A percentile compares a stretch with the other conserved stretches of the same genome.
Evolutionary conservation across 495 filamentous ascomycete genomes (phyloP).

Genomic region (Cercophora samala): DNA sequence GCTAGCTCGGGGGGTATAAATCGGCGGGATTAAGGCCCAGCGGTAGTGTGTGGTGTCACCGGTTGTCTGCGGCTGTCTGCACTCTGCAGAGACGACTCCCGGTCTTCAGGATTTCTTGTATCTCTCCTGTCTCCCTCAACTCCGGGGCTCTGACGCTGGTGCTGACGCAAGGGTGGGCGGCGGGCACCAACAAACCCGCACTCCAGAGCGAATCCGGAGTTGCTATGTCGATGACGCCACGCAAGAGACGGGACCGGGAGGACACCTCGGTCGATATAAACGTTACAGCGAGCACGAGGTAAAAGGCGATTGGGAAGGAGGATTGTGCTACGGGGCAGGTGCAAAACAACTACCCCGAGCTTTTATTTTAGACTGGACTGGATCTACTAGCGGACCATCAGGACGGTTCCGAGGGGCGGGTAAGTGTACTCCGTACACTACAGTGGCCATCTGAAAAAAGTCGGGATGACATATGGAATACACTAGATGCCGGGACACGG

Average conservation of each 20-base stretch:
- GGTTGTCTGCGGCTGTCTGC: neutral
- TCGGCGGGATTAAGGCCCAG: conserved; percentile 11
- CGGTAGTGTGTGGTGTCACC: neutral
- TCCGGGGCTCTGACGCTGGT: neutral
- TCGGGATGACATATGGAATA: conserved; percentile 2
- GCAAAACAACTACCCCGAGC: neutral
- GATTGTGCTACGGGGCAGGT: neutral
- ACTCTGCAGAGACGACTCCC: neutral
- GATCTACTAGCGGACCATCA: neutral
- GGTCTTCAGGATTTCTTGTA: neutral
- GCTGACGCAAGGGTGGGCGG: conserved; percentile 1
- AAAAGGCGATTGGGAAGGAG: neutral
- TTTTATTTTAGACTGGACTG: neutral
- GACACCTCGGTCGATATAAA: neutral
- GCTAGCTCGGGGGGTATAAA: conserved; percentile 18
- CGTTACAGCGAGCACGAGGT: neutral
- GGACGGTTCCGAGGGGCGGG: neutral
- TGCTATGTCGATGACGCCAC: conserved; percentile 11
- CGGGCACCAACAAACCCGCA: neutral
- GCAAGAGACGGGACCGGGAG: neutral
- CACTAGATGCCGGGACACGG: neutral
- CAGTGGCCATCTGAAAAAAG: neutral
- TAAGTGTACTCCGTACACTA: neutral
- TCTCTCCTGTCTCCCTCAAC: neutral
- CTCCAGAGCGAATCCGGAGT: conserved; percentile 25